Evolutionary conservation across 495 filamentous ascomycete species (phyloP).

Genomic region (Neurospora terricola): DNA sequence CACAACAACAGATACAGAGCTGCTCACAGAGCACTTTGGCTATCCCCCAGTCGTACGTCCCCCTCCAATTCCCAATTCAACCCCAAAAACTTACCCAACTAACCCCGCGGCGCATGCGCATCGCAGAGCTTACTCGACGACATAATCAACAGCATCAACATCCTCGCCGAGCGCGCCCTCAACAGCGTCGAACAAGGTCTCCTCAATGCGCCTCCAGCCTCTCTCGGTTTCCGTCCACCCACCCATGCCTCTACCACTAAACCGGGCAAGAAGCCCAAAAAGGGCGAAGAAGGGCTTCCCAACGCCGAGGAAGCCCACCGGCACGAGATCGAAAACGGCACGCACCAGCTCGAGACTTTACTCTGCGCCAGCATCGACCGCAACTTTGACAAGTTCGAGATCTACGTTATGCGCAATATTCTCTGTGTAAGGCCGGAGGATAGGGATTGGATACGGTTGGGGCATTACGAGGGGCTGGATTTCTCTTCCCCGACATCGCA

Average conservation of each 20-base stretch:
- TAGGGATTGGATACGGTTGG: conserved; percentile 64
- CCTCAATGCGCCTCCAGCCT: conserved; percentile 54
- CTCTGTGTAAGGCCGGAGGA: conserved; percentile 63
- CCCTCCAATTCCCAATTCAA: background rate
- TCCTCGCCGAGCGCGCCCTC: conserved; percentile 74
- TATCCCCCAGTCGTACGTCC: conserved; percentile 78
- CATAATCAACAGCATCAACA: conserved; percentile 92
- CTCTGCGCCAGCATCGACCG: conserved; percentile 90
- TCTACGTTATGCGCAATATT: conserved; percentile 84
- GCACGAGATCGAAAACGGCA: conserved; percentile 77
- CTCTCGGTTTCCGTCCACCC: conserved; percentile 60
- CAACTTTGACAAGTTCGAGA: conserved; percentile 93
- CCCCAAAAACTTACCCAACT: background rate
- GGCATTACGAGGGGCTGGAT: conserved; percentile 64
- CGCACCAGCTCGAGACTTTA: conserved; percentile 91
- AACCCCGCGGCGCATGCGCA: background rate
- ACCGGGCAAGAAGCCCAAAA: background rate
- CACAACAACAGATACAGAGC: conserved; percentile 42
- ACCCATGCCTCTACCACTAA: conserved; percentile 26
- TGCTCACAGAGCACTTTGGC: conserved; percentile 92
- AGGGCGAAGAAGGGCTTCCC: background rate
- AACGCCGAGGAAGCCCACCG: conserved; percentile 44
- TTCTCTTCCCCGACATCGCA: conserved; percentile 3
- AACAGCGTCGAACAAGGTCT: conserved; percentile 75
- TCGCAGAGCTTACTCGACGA: conserved; percentile 83